A percentile compares a stretch with the other conserved stretches of the same genome.
Conservation (phyloP, 192 early-diverging fungal genomes). For the Entomortierella parvispora region DNA sequence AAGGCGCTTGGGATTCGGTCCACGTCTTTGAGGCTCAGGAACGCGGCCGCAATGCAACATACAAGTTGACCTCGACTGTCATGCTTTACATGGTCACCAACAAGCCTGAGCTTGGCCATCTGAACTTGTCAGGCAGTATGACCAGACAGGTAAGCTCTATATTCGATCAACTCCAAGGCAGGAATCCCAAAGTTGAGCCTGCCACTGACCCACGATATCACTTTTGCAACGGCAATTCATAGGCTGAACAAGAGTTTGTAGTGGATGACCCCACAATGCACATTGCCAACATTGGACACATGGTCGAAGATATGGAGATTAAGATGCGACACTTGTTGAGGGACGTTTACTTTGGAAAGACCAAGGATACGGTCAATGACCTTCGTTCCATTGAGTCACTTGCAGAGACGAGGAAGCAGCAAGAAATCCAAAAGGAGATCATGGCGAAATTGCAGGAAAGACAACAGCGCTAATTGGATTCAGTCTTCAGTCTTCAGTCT, state of each 20-base stretch:
- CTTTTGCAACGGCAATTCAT: conserved; percentile 5
- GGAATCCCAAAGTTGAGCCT: neutral
- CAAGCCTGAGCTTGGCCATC: conserved; percentile 69
- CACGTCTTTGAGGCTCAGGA: conserved; percentile 95
- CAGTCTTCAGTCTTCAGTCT: no score
- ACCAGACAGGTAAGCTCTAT: conserved; percentile 79
- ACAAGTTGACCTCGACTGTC: conserved; percentile 96
- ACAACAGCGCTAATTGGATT: conserved; percentile 8
- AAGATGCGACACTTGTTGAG: conserved; percentile 96
- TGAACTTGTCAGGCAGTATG: conserved; percentile 93
- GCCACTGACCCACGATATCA: neutral
- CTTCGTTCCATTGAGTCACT: conserved; percentile 83
- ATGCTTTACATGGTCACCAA: conserved; percentile 92
- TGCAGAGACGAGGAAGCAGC: conserved; percentile 78
- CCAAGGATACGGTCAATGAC: conserved; percentile 96
- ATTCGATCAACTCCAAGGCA: neutral
- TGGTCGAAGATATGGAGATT: conserved; percentile 98
- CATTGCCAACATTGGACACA: conserved; percentile 92
- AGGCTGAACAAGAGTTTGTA: conserved; percentile 87
- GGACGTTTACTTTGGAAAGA: conserved; percentile 95
- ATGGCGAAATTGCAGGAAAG: conserved; percentile 75
- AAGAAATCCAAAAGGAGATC: conserved; percentile 82
- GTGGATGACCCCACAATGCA: conserved; percentile 82
- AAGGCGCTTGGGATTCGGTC: conserved; percentile 98
- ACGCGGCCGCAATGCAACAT: conserved; percentile 85